phyloP scores from a whole-genome alignment of 352 stramenopile genomes.

The Poterioochromonas sp. region DNA sequence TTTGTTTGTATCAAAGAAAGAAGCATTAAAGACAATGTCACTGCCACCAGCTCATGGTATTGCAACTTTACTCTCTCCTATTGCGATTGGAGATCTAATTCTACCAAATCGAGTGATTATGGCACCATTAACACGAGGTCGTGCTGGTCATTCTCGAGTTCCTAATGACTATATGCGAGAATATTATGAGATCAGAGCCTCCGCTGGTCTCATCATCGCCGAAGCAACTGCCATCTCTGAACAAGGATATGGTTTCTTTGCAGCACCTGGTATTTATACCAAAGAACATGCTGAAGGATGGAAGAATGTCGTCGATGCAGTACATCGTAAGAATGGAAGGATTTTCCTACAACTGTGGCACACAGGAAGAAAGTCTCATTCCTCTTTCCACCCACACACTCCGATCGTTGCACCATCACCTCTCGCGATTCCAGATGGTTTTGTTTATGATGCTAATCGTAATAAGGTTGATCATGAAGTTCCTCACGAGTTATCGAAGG shows the following conservation, averaged over 20 bases:
- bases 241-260: not conserved
- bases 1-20: too few relatives aligned
- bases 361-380: not conserved
- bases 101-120: too few relatives aligned
- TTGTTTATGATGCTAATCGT: not conserved
- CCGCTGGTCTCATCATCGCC: conserved; percentile 9
- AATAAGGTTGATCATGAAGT: not conserved
- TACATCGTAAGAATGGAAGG: not conserved
- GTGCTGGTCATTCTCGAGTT: not conserved
- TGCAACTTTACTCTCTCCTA: too few relatives aligned
- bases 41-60: too few relatives aligned
- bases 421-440: not conserved
- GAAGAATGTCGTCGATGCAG: not conserved
- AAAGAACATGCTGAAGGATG: not conserved
- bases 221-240: conserved; percentile 10
- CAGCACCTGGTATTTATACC: not conserved
- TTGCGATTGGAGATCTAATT: too few relatives aligned
- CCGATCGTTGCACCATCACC: not conserved
- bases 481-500: conserved; percentile 46
- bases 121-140: not conserved
- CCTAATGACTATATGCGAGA: conserved; percentile 1
- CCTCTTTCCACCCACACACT: not conserved
- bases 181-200: not conserved
- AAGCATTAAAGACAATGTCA: too few relatives aligned
- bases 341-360: conserved; percentile 1